A percentile compares a stretch with the other conserved stretches of the same genome.
These are phyloP conservation scores for Aspergillus intermedius DNA, from an alignment of 2,329 filamentous ascomycete species.

Conservation along the genomic window DNA sequence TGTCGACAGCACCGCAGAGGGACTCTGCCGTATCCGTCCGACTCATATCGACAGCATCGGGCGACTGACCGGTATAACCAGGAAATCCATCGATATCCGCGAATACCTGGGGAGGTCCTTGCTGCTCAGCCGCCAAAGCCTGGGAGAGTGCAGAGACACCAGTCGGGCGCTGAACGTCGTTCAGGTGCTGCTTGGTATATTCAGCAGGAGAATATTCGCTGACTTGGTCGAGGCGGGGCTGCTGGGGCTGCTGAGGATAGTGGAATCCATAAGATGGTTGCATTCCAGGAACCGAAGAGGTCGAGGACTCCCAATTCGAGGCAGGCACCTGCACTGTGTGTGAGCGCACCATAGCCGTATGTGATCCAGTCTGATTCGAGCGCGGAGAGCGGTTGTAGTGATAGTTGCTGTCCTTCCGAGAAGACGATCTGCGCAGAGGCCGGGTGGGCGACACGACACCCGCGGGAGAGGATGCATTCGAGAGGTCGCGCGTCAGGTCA, in stretches of 20 bases:
- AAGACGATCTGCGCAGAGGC: slow-evolving; percentile 1
- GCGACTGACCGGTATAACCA: slow-evolving; percentile 19
- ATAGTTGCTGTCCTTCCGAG: slow-evolving; percentile 19
- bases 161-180: slow-evolving; percentile 20
- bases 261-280: slow-evolving; percentile 27
- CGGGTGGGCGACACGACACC: slow-evolving; percentile 5
- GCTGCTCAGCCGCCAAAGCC: slow-evolving; percentile 19
- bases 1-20: slow-evolving; percentile 37
- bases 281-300: slow-evolving; percentile 19
- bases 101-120: slow-evolving; percentile 11
- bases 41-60: slow-evolving; percentile 36
- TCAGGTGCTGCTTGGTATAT: slow-evolving; percentile 33
- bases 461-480: slow-evolving; percentile 24
- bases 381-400: slow-evolving; percentile 19
- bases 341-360: slow-evolving; percentile 33
- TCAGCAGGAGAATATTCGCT: slow-evolving; percentile 39
- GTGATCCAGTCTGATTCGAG: slow-evolving; percentile 15
- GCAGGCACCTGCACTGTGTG: slow-evolving; percentile 33
- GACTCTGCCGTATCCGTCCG: slow-evolving; percentile 42
- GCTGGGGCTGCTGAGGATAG: slow-evolving; percentile 17
- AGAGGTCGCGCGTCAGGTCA: slow-evolving; percentile 26
- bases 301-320: slow-evolving; percentile 22
- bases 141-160: slow-evolving; percentile 18
- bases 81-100: slow-evolving; percentile 13
- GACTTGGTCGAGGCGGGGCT: slow-evolving; percentile 28